Conservation (phyloP, 176 grass and related monocot species). For the Saccharum officinarum region DNA sequence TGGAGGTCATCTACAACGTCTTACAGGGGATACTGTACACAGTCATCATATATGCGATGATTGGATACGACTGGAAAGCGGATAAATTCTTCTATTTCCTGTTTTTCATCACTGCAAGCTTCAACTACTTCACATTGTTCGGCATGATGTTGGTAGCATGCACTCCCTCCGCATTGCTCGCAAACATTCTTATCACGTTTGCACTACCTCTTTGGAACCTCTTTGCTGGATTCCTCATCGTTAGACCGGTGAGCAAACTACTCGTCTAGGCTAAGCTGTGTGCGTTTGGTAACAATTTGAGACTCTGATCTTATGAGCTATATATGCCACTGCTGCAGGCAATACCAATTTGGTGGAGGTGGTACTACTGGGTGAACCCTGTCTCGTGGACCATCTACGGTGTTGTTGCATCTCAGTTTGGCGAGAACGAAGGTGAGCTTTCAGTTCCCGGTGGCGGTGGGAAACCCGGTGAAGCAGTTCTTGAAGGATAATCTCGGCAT, state of each 20-base stretch:
- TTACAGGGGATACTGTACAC: slow-evolving; percentile 62
- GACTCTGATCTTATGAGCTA: not conserved
- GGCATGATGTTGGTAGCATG: slow-evolving; percentile 78
- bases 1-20: slow-evolving; percentile 76
- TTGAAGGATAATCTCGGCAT: slow-evolving; percentile 53
- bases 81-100: slow-evolving; percentile 80
- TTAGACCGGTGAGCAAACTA: slow-evolving; percentile 54
- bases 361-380: slow-evolving; percentile 90
- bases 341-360: slow-evolving; percentile 93
- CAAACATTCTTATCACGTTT: slow-evolving; percentile 60
- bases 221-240: slow-evolving; percentile 73
- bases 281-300: not conserved
- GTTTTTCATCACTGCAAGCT: slow-evolving; percentile 71
- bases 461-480: slow-evolving; percentile 33
- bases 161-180: slow-evolving; percentile 65
- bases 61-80: slow-evolving; percentile 69
- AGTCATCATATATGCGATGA: slow-evolving; percentile 70
- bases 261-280: not conserved
- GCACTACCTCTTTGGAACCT: slow-evolving; percentile 73
- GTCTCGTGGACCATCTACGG: slow-evolving; percentile 86
- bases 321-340: slow-evolving; percentile 27
- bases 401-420: slow-evolving; percentile 64
- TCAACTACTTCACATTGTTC: slow-evolving; percentile 75
- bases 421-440: slow-evolving; percentile 14
- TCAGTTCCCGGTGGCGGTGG: slow-evolving; percentile 52